Base-by-base conservation (phyloP, 441 rosid genomes). In the Euphorbia celastroides region DNA sequence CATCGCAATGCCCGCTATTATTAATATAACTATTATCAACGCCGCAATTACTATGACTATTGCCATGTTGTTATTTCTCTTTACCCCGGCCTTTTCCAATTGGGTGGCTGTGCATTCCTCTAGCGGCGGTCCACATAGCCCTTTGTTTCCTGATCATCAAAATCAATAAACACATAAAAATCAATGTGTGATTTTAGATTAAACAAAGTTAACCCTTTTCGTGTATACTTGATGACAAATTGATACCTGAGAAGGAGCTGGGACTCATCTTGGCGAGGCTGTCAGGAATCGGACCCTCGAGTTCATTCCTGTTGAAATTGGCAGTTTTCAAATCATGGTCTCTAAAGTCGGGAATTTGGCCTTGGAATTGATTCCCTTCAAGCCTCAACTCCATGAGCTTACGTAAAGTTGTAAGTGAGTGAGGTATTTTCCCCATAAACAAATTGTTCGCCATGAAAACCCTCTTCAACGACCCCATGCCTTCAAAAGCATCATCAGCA, bases 221-320 rank as follows among this genome's bases (percentile, higher is more conserved):
- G n/a, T n/a, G n/a, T n/a, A n/a, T n/a, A n/a, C n/a, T n/a, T n/a
- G n/a, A n/a, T n/a, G n/a, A n/a, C n/a, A n/a, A n/a, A n/a, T 11
- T 0, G 8, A 8, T 70, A 91, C 99, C 99, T 72, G 86, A 46
- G 75, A 94, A 94, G 6, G 82, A 73, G 31, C 72, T 77, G 22
- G 87, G 62, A 70, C 42, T 73, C 88, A 89, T 70, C 20, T 60
- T 68, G 32, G 80, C 74, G 20, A 94, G 82, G 81, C 86, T 75
- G 64, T 58, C 31, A 26, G 99, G 99, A 16, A 92, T 92, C 28
- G 83, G 84, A 68, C 98, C 98, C 67, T 75, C 90, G 69, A 94
- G 81, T 65, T 83, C 78, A 71, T 94, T 94, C 79, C 85, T 79
- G 8, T 96, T 83, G 0, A 92, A 55, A 80, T 83, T 75, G 17